These are phyloP conservation scores for Lathyrus aphaca DNA, from an alignment of 306 rosid genomes.

Conservation along the genomic window DNA sequence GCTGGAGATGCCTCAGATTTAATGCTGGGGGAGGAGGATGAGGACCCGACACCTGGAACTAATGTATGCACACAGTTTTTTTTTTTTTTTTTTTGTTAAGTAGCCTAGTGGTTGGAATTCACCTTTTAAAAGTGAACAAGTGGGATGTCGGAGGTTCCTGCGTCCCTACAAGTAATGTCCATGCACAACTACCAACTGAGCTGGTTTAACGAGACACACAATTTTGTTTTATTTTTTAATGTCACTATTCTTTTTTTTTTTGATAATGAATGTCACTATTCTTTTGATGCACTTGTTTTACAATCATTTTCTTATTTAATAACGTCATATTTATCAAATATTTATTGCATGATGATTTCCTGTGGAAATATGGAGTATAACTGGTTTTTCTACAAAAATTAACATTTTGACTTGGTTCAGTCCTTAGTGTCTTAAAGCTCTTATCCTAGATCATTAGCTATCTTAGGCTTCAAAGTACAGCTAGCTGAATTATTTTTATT, in stretches of 20 bases:
- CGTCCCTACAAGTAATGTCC: too few species aligned
- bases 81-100: constrained; percentile 29
- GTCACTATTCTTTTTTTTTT: constrained; percentile 31
- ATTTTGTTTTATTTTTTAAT: constrained; percentile 36
- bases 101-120: too few species aligned
- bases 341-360: constrained; percentile 26
- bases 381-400: background rate
- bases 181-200: too few species aligned
- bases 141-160: too few species aligned
- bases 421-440: constrained; percentile 13
- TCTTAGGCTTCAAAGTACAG: constrained; percentile 8
- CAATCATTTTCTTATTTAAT: constrained; percentile 2
- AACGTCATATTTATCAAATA: constrained; percentile 5
- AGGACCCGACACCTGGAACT: constrained; percentile 42
- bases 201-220: background rate
- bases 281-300: constrained; percentile 23
- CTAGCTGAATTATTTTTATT: constrained; percentile 5
- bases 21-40: constrained; percentile 47
- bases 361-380: constrained; percentile 10
- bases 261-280: constrained; percentile 22
- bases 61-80: constrained; percentile 55
- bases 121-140: too few species aligned
- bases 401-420: constrained; percentile 11
- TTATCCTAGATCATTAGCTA: background rate
- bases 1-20: constrained; percentile 51